These are phyloP conservation scores for Sparassis latifolia DNA, from an alignment of 1,284 basidiomycete genomes.

Conservation along the genomic window DNA sequence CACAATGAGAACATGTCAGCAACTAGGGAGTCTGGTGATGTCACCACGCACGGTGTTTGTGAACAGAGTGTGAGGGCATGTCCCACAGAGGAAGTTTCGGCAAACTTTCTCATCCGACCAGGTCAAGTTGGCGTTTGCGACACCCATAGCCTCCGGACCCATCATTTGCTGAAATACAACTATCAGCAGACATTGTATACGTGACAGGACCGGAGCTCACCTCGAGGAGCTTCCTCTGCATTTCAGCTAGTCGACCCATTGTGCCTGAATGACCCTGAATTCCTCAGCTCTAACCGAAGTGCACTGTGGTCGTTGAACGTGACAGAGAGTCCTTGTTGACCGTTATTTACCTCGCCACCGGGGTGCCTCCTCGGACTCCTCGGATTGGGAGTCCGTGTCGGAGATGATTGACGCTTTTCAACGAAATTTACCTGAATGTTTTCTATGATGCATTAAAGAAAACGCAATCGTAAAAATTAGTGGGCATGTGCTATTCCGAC, in stretches of 20 bases:
- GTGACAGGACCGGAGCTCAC: slow-evolving; percentile 32
- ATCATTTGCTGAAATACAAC: slow-evolving; percentile 81
- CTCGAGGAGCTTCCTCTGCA: slow-evolving; percentile 91
- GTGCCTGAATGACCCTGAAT: neutral
- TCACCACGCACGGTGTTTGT: slow-evolving; percentile 85
- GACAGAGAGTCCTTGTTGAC: no score
- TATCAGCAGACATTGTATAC: no score
- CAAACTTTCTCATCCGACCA: slow-evolving; percentile 99
- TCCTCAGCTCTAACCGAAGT: no score
- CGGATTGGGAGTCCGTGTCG: no score
- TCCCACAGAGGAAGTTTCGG: slow-evolving; percentile 96
- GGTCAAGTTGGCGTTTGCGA: slow-evolving; percentile 85
- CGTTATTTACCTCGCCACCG: no score
- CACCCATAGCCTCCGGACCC: slow-evolving; percentile 98
- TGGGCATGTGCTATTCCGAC: no score
- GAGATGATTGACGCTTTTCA: no score
- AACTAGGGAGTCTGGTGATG: neutral
- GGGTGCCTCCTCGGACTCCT: no score
- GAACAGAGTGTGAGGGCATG: slow-evolving; percentile 95
- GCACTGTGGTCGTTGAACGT: no score
- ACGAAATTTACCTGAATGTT: no score
- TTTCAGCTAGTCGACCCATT: slow-evolving; percentile 83
- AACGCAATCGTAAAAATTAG: no score
- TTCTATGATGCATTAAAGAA: no score
- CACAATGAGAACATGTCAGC: neutral